Percentiles rank a stretch among this genome's conserved stretches.
These are phyloP conservation scores for Colletotrichum agaves DNA, from an alignment of 2,329 filamentous ascomycete genomes.

Conservation along the genomic window DNA sequence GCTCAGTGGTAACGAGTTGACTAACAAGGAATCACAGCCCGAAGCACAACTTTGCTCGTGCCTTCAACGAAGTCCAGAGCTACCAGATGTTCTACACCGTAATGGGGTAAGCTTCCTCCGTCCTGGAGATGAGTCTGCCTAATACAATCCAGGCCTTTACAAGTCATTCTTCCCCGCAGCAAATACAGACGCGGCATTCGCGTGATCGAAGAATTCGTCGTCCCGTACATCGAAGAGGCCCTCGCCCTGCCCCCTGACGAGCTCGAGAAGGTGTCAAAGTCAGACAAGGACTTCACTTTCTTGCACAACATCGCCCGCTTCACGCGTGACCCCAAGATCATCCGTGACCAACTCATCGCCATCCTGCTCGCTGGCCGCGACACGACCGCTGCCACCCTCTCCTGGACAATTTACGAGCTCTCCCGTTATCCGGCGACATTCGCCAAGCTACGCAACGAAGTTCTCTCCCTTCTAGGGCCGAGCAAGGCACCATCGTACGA, in stretches of 20 bases:
- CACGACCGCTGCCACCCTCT: slow-evolving; percentile 62
- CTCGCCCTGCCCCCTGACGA: slow-evolving; percentile 72
- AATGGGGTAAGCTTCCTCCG: slow-evolving; percentile 46
- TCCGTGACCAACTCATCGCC: slow-evolving; percentile 81
- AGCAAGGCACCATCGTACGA: slow-evolving; percentile 41
- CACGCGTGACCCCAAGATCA: slow-evolving; percentile 69
- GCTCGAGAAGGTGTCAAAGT: slow-evolving; percentile 74
- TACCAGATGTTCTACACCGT: slow-evolving; percentile 72
- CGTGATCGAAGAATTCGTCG: slow-evolving; percentile 75
- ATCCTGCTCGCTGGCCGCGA: slow-evolving; percentile 72
- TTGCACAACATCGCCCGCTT: slow-evolving; percentile 79
- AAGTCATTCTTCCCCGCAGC: slow-evolving; percentile 65
- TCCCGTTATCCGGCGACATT: slow-evolving; percentile 53
- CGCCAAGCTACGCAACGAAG: slow-evolving; percentile 53
- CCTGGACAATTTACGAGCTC: slow-evolving; percentile 59
- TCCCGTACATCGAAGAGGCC: slow-evolving; percentile 74
- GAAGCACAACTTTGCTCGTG: slow-evolving; percentile 71
- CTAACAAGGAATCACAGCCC: slow-evolving; percentile 50
- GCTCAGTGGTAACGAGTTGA: not conserved
- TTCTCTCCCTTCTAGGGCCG: slow-evolving; percentile 61
- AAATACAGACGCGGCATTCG: slow-evolving; percentile 72
- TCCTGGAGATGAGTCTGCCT: not conserved
- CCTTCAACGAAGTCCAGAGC: slow-evolving; percentile 76
- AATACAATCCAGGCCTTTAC: slow-evolving; percentile 62
- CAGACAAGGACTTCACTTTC: slow-evolving; percentile 76